phyloP scores from a whole-genome alignment of 2,329 filamentous ascomycete genomes.

The Ophiostoma ulmi region DNA sequence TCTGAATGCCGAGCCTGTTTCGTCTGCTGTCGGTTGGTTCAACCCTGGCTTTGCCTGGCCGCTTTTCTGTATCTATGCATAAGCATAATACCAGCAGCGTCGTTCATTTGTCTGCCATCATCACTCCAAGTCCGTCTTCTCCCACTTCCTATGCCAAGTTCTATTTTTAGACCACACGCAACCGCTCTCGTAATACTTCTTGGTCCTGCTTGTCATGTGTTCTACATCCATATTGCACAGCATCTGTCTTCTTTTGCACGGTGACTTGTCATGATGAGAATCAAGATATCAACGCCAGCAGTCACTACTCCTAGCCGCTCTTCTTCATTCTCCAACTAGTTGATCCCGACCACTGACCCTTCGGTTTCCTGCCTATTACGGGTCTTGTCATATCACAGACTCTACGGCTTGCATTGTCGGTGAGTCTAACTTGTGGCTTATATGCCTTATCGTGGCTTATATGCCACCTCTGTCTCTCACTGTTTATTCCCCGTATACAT shows the following conservation, averaged over 20 bases:
- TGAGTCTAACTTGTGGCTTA: neutral
- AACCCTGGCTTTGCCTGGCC: neutral
- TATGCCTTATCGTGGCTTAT: neutral
- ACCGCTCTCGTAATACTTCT: neutral
- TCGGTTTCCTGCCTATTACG: neutral
- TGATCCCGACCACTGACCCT: neutral
- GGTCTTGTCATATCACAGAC: too few species aligned
- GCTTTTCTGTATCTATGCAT: neutral
- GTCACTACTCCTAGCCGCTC: neutral
- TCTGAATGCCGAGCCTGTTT: neutral
- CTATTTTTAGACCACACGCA: constrained; percentile 18
- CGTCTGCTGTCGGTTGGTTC: neutral
- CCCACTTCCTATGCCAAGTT: constrained; percentile 3
- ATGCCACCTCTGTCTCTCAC: neutral
- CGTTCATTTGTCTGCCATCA: neutral
- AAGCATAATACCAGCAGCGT: neutral
- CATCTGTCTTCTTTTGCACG: neutral
- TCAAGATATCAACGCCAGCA: neutral
- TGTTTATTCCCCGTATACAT: neutral
- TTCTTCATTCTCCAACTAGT: neutral
- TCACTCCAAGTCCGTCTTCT: constrained; percentile 5
- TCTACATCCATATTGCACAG: neutral
- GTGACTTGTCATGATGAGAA: neutral
- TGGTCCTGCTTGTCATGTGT: constrained; percentile 1
- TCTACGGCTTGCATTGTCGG: constrained; percentile 1